Conservation (phyloP, 768 basidiomycete genomes). For the Saitozyma podzolica region DNA sequence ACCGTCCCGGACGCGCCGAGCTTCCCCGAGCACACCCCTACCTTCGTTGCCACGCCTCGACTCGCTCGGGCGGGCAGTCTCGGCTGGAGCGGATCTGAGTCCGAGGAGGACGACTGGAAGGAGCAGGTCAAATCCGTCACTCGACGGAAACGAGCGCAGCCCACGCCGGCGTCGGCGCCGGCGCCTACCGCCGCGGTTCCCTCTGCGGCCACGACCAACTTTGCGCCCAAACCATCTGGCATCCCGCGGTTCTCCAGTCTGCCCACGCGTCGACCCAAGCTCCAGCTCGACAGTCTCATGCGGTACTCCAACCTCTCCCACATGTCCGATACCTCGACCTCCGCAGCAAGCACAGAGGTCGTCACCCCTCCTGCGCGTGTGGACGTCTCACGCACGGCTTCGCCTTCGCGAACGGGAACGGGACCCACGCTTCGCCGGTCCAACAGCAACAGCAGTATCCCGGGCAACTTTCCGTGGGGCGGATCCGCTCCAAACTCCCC, state of each 20-base stretch:
- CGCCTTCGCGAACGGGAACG: neutral
- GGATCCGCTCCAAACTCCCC: slow-evolving; percentile 13
- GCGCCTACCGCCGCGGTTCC: neutral
- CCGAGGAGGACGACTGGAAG: slow-evolving; percentile 40
- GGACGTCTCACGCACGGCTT: no score
- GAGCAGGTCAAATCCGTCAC: slow-evolving; percentile 14
- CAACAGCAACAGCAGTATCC: neutral
- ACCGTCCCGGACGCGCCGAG: slow-evolving; percentile 1
- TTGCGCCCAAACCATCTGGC: neutral
- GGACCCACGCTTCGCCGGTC: neutral
- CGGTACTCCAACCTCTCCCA: neutral
- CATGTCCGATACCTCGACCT: neutral
- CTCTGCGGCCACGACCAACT: slow-evolving; percentile 1
- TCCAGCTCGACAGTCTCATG: neutral
- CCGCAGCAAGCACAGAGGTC: neutral
- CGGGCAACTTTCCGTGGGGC: slow-evolving; percentile 15
- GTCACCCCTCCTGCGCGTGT: no score
- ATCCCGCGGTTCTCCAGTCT: neutral
- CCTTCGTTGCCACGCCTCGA: slow-evolving; percentile 10
- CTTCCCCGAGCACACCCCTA: slow-evolving; percentile 7
- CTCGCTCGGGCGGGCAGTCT: slow-evolving; percentile 7
- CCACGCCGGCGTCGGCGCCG: slow-evolving; percentile 1
- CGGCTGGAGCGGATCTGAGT: slow-evolving; percentile 40
- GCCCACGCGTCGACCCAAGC: no score
- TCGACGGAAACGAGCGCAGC: slow-evolving; percentile 7